Percentiles rank a stretch among this genome's conserved stretches.
These are phyloP conservation scores for Ophiostoma sp. DNA, from an alignment of 2,329 filamentous ascomycete species.

Conservation along the genomic window DNA sequence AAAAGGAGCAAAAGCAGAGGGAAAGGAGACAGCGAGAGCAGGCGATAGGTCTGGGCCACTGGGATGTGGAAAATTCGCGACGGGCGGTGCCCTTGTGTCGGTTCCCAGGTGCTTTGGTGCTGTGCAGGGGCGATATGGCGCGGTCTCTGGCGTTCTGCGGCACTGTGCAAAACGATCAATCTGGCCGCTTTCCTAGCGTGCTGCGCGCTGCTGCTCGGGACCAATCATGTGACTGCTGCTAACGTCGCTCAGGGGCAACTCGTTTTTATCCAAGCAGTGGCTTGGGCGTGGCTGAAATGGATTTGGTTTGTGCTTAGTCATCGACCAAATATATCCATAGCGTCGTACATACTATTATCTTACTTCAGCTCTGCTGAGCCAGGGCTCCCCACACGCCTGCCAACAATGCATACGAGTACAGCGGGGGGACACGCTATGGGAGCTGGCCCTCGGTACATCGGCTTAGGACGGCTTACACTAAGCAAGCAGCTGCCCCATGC, in stretches of 20 bases:
- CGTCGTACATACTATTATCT: too few species aligned
- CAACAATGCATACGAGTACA: neutral
- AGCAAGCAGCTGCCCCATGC: neutral
- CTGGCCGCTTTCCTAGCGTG: conserved; percentile 24
- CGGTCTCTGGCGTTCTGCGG: conserved; percentile 12
- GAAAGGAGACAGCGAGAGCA: conserved; percentile 7
- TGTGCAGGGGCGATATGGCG: conserved; percentile 6
- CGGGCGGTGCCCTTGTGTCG: neutral
- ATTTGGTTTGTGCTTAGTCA: conserved; percentile 17
- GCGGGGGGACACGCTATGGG: neutral
- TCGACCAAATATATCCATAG: neutral
- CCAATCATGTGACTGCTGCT: conserved; percentile 19
- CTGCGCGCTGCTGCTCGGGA: conserved; percentile 6
- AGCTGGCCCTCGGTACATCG: conserved; percentile 23
- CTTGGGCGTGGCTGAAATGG: conserved; percentile 15
- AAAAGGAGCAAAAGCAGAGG: conserved; percentile 9
- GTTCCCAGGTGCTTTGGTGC: neutral
- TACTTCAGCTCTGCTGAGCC: too few species aligned
- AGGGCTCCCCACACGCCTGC: neutral
- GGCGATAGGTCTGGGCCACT: neutral
- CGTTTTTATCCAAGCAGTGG: too few species aligned
- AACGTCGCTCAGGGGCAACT: neutral
- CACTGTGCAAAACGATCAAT: conserved; percentile 21
- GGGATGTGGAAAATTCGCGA: conserved; percentile 19
- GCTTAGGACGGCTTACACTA: conserved; percentile 27